These are phyloP conservation scores for Solanum rostratum DNA, from an alignment of 257 asterid species.

Conservation along the genomic window DNA sequence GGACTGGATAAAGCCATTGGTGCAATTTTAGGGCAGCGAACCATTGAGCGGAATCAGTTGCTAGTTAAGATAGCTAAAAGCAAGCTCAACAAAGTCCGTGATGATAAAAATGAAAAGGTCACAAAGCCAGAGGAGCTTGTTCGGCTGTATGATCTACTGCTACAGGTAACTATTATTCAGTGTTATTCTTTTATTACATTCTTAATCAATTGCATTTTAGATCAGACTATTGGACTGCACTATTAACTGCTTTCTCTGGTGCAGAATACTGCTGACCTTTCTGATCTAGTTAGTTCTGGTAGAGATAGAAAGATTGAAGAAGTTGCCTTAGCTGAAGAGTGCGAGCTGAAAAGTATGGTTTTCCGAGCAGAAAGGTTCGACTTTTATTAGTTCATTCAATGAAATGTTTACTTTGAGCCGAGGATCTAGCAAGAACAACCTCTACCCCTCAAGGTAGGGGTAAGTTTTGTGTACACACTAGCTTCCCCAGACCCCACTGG, in stretches of 20 bases:
- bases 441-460: not conserved
- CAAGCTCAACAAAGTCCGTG: slow-evolving; percentile 66
- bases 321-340: slow-evolving; percentile 73
- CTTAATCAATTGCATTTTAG: not conserved
- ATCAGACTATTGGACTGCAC: slow-evolving; percentile 4
- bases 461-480: not conserved
- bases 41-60: slow-evolving; percentile 89
- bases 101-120: slow-evolving; percentile 74
- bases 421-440: not conserved
- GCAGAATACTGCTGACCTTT: slow-evolving; percentile 82
- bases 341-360: slow-evolving; percentile 51
- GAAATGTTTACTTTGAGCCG: not conserved
- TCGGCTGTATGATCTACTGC: slow-evolving; percentile 72
- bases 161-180: slow-evolving; percentile 39
- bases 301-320: slow-evolving; percentile 89
- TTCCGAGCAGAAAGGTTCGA: slow-evolving; percentile 84
- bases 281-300: slow-evolving; percentile 88
- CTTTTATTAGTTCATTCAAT: not conserved
- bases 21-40: slow-evolving; percentile 78
- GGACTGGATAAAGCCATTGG: slow-evolving; percentile 97
- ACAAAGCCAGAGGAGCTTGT: slow-evolving; percentile 99
- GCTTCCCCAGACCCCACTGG: not conserved
- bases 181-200: not conserved
- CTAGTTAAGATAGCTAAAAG: slow-evolving; percentile 74
- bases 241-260: slow-evolving; percentile 10